phyloP scores from a whole-genome alignment of 148 eudicot species.

The Heliamphora exappendiculata region DNA sequence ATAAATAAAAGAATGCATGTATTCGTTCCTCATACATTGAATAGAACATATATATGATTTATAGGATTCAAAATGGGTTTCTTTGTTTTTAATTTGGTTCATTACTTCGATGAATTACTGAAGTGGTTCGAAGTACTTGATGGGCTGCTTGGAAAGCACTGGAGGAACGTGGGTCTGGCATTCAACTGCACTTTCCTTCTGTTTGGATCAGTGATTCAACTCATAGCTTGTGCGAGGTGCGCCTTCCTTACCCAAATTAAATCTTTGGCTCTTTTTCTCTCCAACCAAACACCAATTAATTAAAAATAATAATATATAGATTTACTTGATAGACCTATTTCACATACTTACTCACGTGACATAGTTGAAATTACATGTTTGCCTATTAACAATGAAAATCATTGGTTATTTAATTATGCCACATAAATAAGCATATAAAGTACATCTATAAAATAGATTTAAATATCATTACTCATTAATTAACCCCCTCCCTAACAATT shows the following conservation, averaged over 20 bases:
- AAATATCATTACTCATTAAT: too few relatives aligned
- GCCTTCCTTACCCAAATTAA: not conserved
- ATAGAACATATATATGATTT: not conserved
- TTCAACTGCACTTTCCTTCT: slow-evolving; percentile 88
- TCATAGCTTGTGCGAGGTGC: slow-evolving; percentile 96
- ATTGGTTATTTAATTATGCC: too few relatives aligned
- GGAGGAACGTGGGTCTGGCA: slow-evolving; percentile 98
- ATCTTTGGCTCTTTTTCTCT: slow-evolving; percentile 1
- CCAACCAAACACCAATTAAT: too few relatives aligned
- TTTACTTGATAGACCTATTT: too few relatives aligned
- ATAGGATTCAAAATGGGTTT: slow-evolving; percentile 6
- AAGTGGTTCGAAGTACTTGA: slow-evolving; percentile 96
- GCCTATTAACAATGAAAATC: too few relatives aligned
- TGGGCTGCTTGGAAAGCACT: slow-evolving; percentile 83
- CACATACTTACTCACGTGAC: too few relatives aligned
- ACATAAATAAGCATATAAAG: too few relatives aligned
- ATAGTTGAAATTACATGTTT: too few relatives aligned
- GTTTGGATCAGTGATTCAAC: slow-evolving; percentile 95
- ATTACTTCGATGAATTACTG: not conserved
- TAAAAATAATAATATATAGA: too few relatives aligned
- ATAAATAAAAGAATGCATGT: not conserved
- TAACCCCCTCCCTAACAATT: too few relatives aligned
- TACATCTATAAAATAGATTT: too few relatives aligned
- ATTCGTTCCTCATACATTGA: not conserved
- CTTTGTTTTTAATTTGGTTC: not conserved